phyloP scores from a whole-genome alignment of 495 filamentous ascomycete genomes.

The Penicillium arizonense region DNA sequence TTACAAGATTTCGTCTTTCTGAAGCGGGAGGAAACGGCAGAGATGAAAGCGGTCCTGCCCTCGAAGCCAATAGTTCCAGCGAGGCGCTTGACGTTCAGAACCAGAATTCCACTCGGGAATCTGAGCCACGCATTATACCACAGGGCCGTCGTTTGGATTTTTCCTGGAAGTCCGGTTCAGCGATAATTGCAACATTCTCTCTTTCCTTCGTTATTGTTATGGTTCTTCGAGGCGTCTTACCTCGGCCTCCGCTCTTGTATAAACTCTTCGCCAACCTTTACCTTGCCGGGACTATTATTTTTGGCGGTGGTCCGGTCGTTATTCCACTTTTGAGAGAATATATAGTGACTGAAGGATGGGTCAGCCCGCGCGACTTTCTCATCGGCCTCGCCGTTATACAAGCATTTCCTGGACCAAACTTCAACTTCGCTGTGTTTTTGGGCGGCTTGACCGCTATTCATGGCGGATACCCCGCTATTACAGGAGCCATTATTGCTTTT shows the following conservation, averaged over 20 bases:
- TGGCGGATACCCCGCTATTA: background rate
- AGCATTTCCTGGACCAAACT: conserved; percentile 2
- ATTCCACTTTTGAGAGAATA: background rate
- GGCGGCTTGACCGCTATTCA: background rate
- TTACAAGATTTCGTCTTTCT: background rate
- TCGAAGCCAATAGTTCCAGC: background rate
- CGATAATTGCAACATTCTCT: background rate
- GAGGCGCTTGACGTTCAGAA: background rate
- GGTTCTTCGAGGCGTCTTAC: background rate
- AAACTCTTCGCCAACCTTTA: conserved; percentile 4
- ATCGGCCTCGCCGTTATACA: conserved; percentile 5
- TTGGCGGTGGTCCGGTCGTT: background rate
- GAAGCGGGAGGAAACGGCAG: too few relatives aligned
- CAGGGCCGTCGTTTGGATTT: background rate
- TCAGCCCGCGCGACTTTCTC: conserved; percentile 1
- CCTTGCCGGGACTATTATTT: conserved; percentile 3
- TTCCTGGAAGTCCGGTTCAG: conserved; percentile 1
- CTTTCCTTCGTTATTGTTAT: background rate
- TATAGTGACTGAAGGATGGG: background rate
- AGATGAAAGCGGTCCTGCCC: background rate
- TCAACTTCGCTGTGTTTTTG: conserved; percentile 5
- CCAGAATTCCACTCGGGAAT: background rate
- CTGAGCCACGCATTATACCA: background rate
- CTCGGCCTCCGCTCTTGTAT: background rate
- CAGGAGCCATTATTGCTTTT: background rate